Base-by-base conservation (phyloP, 2,329 filamentous ascomycete species). In the Colletotrichum lindemuthianum region DNA sequence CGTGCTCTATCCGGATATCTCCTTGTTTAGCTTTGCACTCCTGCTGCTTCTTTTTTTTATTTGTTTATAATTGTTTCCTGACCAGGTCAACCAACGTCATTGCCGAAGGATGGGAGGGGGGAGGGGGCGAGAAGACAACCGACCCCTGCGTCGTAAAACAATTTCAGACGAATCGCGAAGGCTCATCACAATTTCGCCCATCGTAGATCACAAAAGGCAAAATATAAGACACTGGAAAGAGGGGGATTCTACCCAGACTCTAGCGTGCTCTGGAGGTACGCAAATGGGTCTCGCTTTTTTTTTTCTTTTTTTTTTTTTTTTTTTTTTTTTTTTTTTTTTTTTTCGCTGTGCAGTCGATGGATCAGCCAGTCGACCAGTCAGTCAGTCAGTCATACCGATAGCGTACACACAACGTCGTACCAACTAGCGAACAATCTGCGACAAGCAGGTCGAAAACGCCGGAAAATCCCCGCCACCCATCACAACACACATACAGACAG, bases 181-280 rank as follows among this genome's bases (percentile, higher is more conserved):
- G 61, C 56, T 45, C 37, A 65, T 65, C 57, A 56, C 61, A 65
- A 65, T 60, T 55, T 60, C 57, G 39, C 24, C 51, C 32, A 65
- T 63, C 59, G 53, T 50, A 63, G 59, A 63, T 63, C 54, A n/a
- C 47, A 60, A 60, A 55, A 16, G 49, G 58, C 16, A 47, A 44
- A 15, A 36, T 40, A 8, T 13, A 40, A 40, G 9, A 40, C 37
- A 24, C 24, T 4, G 4, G 24, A 24, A 24, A 24, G 24, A 24
- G 4, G 24, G 37, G 37, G 37, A 40, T 40, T 10, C 43, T 32
- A 24, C 24, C 24, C 4, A 24, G 5, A 24, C 24, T 16, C 24
- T 45, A 45, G 43, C 43, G 43, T 16, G 43, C 7, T 11, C 37
- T 40, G 9, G 6, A 40, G 9, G 6, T 9, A 8, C 13, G 37